Conservation (phyloP, 2,329 filamentous ascomycete species). For the Gremmenia infestans region DNA sequence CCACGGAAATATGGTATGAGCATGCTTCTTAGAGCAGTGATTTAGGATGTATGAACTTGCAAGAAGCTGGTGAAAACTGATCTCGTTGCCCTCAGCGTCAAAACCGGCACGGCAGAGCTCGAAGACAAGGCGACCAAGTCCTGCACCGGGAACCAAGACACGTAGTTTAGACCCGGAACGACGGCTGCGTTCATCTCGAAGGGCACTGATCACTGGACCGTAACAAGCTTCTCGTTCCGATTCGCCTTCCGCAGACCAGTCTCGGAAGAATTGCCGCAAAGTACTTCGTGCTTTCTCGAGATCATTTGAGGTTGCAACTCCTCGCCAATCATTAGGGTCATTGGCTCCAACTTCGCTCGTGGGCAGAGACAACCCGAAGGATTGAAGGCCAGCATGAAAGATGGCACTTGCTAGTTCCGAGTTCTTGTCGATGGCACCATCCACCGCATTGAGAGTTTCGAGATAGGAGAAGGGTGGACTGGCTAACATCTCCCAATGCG, state of each 20-base stretch:
- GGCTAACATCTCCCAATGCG: constrained; percentile 79
- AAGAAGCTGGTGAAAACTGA: constrained; percentile 94
- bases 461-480: constrained; percentile 78
- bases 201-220: constrained; percentile 61
- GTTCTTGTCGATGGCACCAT: constrained; percentile 85
- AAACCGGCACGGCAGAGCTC: constrained; percentile 74
- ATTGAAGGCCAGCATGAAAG: constrained; percentile 60
- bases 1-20: constrained; percentile 80
- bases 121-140: constrained; percentile 82
- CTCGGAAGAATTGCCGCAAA: constrained; percentile 87
- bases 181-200: constrained; percentile 46
- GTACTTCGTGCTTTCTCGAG: constrained; percentile 91
- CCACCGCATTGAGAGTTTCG: constrained; percentile 70
- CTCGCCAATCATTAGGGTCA: constrained; percentile 54
- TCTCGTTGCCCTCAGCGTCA: constrained; percentile 82
- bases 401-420: constrained; percentile 78
- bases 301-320: constrained; percentile 66
- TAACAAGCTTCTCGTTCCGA: constrained; percentile 74
- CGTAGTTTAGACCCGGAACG: constrained; percentile 26
- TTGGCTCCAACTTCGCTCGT: constrained; percentile 8
- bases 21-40: constrained; percentile 50
- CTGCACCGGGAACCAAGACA: constrained; percentile 85
- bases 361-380: constrained; percentile 49
- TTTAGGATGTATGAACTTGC: constrained; percentile 76
- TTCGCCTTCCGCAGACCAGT: constrained; percentile 80